Evolutionary conservation across 2,329 filamentous ascomycete species (phyloP).

Genomic region (Clarireedia homoeocarpa): DNA sequence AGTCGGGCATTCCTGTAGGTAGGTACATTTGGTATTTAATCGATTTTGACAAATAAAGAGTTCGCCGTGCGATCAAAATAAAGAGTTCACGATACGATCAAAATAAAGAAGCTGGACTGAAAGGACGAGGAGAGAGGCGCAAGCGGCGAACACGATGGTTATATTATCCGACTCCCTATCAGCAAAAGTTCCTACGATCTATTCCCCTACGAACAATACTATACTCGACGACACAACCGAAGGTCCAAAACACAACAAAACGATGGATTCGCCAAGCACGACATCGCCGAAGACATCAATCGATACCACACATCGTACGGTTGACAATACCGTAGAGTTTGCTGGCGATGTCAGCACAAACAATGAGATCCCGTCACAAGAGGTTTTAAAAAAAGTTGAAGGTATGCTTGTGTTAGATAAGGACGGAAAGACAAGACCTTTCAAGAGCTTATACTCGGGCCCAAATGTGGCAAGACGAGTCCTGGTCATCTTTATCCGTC

Average conservation of each 20-base stretch:
- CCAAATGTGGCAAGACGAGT: slow-evolving; percentile 28
- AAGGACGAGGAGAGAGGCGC: no score
- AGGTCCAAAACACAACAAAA: background rate
- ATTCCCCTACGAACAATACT: background rate
- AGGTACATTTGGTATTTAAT: no score
- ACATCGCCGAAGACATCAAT: slow-evolving; percentile 9
- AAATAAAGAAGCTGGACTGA: no score
- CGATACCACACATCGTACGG: slow-evolving; percentile 10
- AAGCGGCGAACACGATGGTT: background rate
- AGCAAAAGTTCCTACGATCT: no score
- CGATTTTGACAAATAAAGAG: no score
- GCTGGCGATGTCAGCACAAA: slow-evolving; percentile 47
- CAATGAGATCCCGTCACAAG: slow-evolving; percentile 44
- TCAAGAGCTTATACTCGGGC: slow-evolving; percentile 29
- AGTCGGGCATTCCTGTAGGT: no score
- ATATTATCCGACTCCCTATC: background rate
- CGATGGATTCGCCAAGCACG: background rate
- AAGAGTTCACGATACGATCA: no score
- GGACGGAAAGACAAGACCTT: slow-evolving; percentile 26
- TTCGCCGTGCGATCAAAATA: no score
- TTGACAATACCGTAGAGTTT: slow-evolving; percentile 40
- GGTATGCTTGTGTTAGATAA: slow-evolving; percentile 25
- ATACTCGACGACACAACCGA: background rate
- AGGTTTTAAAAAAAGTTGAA: slow-evolving; percentile 44
- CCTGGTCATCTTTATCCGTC: slow-evolving; percentile 31